Evolutionary conservation across 345 rosid species (phyloP).

Genomic region (Orychophragmus violaceus): DNA sequence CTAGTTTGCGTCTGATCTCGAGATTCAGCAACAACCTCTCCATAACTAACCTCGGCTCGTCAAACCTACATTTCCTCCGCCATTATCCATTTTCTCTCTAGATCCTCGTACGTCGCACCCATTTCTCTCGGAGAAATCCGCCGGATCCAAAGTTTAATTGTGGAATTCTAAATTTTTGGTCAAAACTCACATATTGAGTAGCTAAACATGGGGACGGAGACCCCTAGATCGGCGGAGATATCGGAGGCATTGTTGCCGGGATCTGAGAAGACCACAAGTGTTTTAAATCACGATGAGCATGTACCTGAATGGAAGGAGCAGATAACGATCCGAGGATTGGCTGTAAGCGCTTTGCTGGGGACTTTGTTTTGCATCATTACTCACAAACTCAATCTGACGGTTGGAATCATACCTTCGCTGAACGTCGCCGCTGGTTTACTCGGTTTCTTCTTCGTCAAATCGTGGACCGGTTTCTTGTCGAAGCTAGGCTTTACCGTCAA

Average conservation of each 20-base stretch:
- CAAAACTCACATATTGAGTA: no score
- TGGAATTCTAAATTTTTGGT: no score
- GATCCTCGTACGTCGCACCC: no score
- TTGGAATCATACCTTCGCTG: conserved; percentile 82
- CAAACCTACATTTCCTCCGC: conserved; percentile 5
- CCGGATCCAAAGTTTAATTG: not conserved
- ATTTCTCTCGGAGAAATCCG: not conserved
- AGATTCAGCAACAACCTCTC: not conserved
- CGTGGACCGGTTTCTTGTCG: conserved; percentile 71
- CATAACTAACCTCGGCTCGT: conserved; percentile 13
- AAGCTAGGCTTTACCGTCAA: conserved; percentile 50
- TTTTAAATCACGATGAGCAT: conserved; percentile 6
- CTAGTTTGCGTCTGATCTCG: conserved; percentile 13
- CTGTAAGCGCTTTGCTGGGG: conserved; percentile 65
- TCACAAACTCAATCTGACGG: conserved; percentile 83
- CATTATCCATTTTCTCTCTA: not conserved
- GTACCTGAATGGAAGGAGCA: conserved; percentile 93
- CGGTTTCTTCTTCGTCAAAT: conserved; percentile 86
- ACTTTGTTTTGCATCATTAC: conserved; percentile 79
- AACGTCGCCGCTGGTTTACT: conserved; percentile 93
- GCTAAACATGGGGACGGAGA: conserved; percentile 64
- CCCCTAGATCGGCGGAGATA: conserved; percentile 30
- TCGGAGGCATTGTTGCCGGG: conserved; percentile 39
- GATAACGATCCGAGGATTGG: conserved; percentile 74
- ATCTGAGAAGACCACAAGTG: no score